phyloP scores from a whole-genome alignment of 495 filamentous ascomycete genomes.

The Aspergillus mulundensis region DNA sequence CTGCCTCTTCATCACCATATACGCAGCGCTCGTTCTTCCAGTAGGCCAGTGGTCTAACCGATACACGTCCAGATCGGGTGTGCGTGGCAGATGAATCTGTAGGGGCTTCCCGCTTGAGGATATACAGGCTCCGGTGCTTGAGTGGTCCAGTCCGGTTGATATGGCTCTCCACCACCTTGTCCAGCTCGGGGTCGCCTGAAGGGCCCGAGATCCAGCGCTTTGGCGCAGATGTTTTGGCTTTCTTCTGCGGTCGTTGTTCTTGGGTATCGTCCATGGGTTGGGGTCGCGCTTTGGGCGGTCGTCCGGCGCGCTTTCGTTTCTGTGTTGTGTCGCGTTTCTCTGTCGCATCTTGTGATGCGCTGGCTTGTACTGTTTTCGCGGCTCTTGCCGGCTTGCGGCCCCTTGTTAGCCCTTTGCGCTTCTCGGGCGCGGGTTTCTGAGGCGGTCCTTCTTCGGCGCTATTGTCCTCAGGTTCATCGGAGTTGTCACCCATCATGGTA shows the following conservation, averaged over 20 bases:
- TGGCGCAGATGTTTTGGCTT: constrained; percentile 25
- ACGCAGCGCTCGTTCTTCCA: constrained; percentile 82
- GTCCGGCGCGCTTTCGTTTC: constrained; percentile 29
- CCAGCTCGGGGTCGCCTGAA: constrained; percentile 31
- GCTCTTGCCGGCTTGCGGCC: constrained; percentile 7
- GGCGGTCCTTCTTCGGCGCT: constrained; percentile 51
- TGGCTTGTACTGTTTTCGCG: constrained; percentile 14
- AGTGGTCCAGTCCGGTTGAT: constrained; percentile 42
- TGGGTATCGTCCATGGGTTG: constrained; percentile 20
- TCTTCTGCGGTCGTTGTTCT: constrained; percentile 34
- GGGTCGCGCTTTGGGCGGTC: constrained; percentile 29
- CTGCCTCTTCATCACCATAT: constrained; percentile 56
- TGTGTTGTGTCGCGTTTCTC: constrained; percentile 13
- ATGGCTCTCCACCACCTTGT: constrained; percentile 41
- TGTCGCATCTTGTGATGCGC: constrained; percentile 13
- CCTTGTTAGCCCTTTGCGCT: constrained; percentile 9
- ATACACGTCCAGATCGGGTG: constrained; percentile 53
- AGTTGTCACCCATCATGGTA: constrained; percentile 18
- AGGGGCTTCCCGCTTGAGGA: constrained; percentile 66
- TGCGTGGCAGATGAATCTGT: constrained; percentile 42
- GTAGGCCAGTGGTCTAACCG: constrained; percentile 72
- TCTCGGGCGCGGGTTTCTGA: constrained; percentile 14
- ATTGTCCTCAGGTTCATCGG: constrained; percentile 52
- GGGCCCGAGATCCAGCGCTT: constrained; percentile 9
- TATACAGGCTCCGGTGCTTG: constrained; percentile 60